These are phyloP conservation scores for Aspergillus sojae DNA, from an alignment of 2,329 filamentous ascomycete species.

Conservation along the genomic window DNA sequence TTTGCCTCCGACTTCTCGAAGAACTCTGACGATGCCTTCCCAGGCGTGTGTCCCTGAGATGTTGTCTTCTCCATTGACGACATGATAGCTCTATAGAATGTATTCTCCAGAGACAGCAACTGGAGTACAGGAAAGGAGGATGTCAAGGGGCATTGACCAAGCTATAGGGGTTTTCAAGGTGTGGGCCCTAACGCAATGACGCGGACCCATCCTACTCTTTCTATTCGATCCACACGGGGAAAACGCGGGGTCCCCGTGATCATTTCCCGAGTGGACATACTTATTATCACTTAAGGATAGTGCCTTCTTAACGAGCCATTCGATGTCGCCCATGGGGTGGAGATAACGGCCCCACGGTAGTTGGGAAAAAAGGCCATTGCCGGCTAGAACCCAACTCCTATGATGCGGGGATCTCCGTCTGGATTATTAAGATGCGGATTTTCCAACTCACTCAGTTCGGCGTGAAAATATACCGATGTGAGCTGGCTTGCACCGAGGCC, in stretches of 20 bases:
- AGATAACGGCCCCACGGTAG: neutral
- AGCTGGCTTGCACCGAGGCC: neutral
- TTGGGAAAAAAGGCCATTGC: neutral
- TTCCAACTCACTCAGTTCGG: neutral
- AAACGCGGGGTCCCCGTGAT: neutral
- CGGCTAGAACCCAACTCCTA: neutral
- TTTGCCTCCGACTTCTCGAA: conserved; percentile 2
- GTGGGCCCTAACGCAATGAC: neutral
- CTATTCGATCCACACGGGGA: neutral
- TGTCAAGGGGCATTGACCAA: neutral
- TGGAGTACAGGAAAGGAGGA: neutral
- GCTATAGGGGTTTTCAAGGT: neutral
- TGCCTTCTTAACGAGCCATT: neutral
- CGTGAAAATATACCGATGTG: neutral
- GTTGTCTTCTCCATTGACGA: neutral
- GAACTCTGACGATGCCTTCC: neutral
- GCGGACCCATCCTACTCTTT: neutral
- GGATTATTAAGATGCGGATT: neutral
- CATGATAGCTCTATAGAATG: neutral
- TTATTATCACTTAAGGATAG: neutral
- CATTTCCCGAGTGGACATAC: neutral
- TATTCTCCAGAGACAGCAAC: neutral
- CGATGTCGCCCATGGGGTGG: neutral
- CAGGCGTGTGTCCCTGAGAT: neutral
- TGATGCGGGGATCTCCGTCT: neutral